Evolutionary conservation across 495 filamentous ascomycete species (phyloP).

Genomic region (Penicillium coffeae): DNA sequence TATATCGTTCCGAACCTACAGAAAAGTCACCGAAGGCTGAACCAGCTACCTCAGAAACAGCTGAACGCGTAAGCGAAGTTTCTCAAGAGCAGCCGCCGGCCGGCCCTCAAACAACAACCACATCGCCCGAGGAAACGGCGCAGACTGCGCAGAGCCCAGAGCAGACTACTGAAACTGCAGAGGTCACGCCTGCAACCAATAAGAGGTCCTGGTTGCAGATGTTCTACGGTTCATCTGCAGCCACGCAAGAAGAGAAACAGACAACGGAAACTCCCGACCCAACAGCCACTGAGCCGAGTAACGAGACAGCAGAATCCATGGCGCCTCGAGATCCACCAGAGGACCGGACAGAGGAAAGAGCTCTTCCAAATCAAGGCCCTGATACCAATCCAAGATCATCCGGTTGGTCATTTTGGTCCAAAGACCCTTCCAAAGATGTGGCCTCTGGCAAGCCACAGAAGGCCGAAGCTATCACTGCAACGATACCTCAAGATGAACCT

Average conservation of each 20-base stretch:
- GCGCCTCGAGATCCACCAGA: constrained; percentile 17
- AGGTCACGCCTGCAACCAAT: constrained; percentile 18
- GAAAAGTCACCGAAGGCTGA: constrained; percentile 8
- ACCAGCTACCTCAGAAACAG: constrained; percentile 9
- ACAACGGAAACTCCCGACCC: constrained; percentile 22
- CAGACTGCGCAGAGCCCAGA: constrained; percentile 3
- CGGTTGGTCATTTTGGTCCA: constrained; percentile 85
- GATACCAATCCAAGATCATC: constrained; percentile 48
- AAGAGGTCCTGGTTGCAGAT: constrained; percentile 48
- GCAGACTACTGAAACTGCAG: constrained; percentile 15
- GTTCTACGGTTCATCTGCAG: constrained; percentile 37
- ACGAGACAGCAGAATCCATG: constrained; percentile 20
- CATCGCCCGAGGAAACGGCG: constrained; percentile 8
- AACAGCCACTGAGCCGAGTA: constrained; percentile 3
- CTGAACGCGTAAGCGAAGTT: constrained; percentile 18
- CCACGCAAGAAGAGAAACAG: constrained; percentile 28
- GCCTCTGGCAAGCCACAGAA: constrained; percentile 30
- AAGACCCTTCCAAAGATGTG: constrained; percentile 51
- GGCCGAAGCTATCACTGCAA: constrained; percentile 60
- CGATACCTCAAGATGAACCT: constrained; percentile 51
- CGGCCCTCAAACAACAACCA: constrained; percentile 14
- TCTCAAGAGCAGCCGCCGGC: constrained; percentile 19
- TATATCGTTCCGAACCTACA: constrained; percentile 31
- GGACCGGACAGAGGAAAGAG: constrained; percentile 25
- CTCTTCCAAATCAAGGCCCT: constrained; percentile 37